A percentile compares a stretch with the other conserved stretches of the same genome.
These are phyloP conservation scores for Chlorella sp. DNA, from an alignment of 139 green algal species.

Conservation along the genomic window DNA sequence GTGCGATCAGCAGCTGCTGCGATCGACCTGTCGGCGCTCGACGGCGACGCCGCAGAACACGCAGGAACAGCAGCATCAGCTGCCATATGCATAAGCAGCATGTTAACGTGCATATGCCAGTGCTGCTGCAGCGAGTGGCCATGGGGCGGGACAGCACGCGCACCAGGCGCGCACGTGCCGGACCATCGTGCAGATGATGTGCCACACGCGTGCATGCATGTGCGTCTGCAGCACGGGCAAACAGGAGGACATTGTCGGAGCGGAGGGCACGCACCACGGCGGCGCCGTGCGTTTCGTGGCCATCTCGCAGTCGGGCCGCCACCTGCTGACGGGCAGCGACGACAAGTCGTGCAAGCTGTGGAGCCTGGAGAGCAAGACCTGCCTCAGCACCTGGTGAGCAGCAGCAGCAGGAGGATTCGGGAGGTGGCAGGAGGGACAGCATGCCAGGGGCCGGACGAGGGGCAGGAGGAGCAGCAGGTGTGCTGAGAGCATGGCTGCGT, in stretches of 20 bases:
- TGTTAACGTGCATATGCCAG: neutral
- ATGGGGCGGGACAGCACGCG: too few relatives aligned
- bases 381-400: conserved; percentile 29
- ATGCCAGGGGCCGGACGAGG: neutral
- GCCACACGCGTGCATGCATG: neutral
- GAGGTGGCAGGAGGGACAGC: neutral
- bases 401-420: neutral
- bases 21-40: too few relatives aligned
- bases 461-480: neutral
- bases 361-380: conserved; percentile 17
- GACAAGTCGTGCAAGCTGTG: conserved; percentile 53
- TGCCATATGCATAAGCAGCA: conserved; percentile 1
- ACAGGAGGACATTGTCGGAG: neutral
- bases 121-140: neutral
- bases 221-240: neutral
- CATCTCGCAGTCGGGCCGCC: conserved; percentile 38
- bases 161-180: neutral
- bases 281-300: conserved; percentile 29
- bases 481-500: neutral
- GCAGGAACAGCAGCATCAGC: too few relatives aligned
- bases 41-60: too few relatives aligned
- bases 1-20: neutral
- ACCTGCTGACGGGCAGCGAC: conserved; percentile 47
- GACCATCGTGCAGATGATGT: neutral
- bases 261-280: conserved; percentile 2